phyloP scores from a whole-genome alignment of 345 rosid species.

The Syzygium aqueum region DNA sequence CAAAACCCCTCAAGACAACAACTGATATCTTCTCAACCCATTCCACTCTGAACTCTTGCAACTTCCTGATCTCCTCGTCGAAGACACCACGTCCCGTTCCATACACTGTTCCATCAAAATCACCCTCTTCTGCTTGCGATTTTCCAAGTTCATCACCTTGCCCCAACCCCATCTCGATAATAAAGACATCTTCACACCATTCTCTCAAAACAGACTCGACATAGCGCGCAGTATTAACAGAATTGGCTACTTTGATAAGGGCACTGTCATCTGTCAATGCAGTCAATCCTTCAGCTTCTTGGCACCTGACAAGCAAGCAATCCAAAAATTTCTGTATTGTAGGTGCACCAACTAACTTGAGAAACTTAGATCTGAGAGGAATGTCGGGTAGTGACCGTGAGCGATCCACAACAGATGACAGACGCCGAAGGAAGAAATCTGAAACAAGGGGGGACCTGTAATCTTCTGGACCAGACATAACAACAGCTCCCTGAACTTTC shows the following conservation, averaged over 20 bases:
- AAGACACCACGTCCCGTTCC: slow-evolving; percentile 34
- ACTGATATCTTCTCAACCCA: slow-evolving; percentile 76
- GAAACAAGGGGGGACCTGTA: slow-evolving; percentile 65
- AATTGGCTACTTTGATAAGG: slow-evolving; percentile 63
- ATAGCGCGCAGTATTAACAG: slow-evolving; percentile 58
- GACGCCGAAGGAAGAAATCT: slow-evolving; percentile 32
- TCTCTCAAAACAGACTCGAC: slow-evolving; percentile 63
- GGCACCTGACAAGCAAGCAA: slow-evolving; percentile 64
- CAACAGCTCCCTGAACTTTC: slow-evolving; percentile 52
- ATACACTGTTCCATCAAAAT: slow-evolving; percentile 8
- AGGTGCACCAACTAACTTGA: slow-evolving; percentile 59
- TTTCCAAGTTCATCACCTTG: slow-evolving; percentile 26
- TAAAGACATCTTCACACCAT: slow-evolving; percentile 86
- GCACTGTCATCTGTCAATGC: slow-evolving; percentile 76
- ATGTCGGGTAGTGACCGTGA: slow-evolving; percentile 54
- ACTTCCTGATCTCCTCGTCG: slow-evolving; percentile 39
- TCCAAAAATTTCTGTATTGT: slow-evolving; percentile 52
- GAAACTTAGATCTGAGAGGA: slow-evolving; percentile 62
- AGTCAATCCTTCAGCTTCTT: slow-evolving; percentile 94
- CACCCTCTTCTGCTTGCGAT: slow-evolving; percentile 9
- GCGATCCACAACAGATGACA: slow-evolving; percentile 60
- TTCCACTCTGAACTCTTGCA: slow-evolving; percentile 56
- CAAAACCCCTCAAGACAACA: slow-evolving; percentile 78
- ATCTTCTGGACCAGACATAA: slow-evolving; percentile 45
- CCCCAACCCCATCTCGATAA: slow-evolving; percentile 59